Conservation (phyloP, 2,329 filamentous ascomycete genomes). For the Aspergillus transmontanensis region DNA sequence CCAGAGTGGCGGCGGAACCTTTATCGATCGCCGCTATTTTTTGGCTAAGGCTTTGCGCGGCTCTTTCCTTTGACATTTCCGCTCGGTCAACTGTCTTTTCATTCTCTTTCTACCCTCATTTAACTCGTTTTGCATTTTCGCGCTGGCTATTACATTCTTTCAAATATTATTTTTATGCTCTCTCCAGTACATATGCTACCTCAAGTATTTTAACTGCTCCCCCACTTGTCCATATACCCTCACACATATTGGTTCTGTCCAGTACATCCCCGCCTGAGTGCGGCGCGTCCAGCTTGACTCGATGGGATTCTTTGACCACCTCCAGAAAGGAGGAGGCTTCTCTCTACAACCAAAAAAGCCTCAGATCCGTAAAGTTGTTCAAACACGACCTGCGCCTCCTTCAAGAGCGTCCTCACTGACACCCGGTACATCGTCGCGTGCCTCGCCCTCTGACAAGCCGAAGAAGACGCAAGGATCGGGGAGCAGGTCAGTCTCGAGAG, state of each 20-base stretch:
- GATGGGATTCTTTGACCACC: slow-evolving; percentile 50
- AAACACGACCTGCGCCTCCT: slow-evolving; percentile 35
- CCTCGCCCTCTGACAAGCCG: slow-evolving; percentile 22
- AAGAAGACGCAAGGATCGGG: slow-evolving; percentile 27
- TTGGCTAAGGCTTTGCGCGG: slow-evolving; percentile 7
- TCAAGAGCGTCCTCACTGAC: slow-evolving; percentile 32
- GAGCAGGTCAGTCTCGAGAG: slow-evolving; percentile 34
- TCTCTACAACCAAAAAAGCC: slow-evolving; percentile 45
- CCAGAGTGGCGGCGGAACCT: slow-evolving; percentile 19
- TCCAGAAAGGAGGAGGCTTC: slow-evolving; percentile 47
- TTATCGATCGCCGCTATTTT: slow-evolving; percentile 17
- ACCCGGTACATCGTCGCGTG: slow-evolving; percentile 22
- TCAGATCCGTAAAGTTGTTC: slow-evolving; percentile 46
- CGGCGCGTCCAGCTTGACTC: slow-evolving; percentile 16
- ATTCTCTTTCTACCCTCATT: slow-evolving; percentile 12
- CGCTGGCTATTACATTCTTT: slow-evolving; percentile 6
- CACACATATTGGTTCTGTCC: slow-evolving; percentile 8
- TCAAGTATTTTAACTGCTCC: slow-evolving; percentile 7
- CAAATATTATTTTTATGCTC: slow-evolving; percentile 1
- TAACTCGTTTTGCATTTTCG: slow-evolving; percentile 8
- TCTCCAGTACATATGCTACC: slow-evolving; percentile 18
- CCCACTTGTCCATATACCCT: slow-evolving; percentile 11
- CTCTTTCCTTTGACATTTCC: slow-evolving; percentile 5
- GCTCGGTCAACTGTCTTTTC: slow-evolving; percentile 11
- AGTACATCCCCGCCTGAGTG: slow-evolving; percentile 6